Base-by-base conservation (phyloP, 148 eudicot genomes). In the Salicornia ramosissima region DNA sequence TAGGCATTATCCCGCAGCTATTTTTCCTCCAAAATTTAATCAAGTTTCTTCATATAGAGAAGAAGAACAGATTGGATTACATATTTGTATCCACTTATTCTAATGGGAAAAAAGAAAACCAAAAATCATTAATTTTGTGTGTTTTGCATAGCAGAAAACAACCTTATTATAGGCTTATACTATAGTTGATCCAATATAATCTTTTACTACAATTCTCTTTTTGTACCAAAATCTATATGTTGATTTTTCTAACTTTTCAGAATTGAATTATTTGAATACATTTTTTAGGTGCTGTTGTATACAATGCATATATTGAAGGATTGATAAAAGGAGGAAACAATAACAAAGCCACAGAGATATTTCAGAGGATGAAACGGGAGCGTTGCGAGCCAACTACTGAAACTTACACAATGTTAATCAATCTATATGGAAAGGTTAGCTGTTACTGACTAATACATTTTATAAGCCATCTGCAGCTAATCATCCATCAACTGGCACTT, bases 341-440 rank as follows among this genome's bases (percentile, higher is more conserved):
- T 31, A 60, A 69, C 31, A 87, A 87, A 78, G 92, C 86, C 21
- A 18, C 83, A 34, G 88, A 88, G 75, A 81, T 92, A 29, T 92
- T 75, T 74, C 79, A 83, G 69, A 83, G 83, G 84, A 89, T 92
- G 92, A 89, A 86, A 62, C 75, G 79, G 58, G 96, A 92, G 56
- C 74, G 68, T 11, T 89, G 97, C 69, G 71, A 74, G 68, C 97
- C 88, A 40, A 81, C 86, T 36, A 80, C 88, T 45, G 84, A 92
- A 36, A 89, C 97, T 52, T 92, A 86, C 79, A 92, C 97, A 34
- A 86, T 87, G 92, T 16, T 92, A 74, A 89, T 89, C 65, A 92
- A 87, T 78, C 57, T 86, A 36, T 92, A 89, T 74, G 97, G 97
- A 72, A 92, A 92, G 92, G 97, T 89, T 52, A 75, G 73, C 31